Evolutionary conservation across 768 basidiomycete genomes (phyloP).

Genomic region (Lyophyllum shimeji): DNA sequence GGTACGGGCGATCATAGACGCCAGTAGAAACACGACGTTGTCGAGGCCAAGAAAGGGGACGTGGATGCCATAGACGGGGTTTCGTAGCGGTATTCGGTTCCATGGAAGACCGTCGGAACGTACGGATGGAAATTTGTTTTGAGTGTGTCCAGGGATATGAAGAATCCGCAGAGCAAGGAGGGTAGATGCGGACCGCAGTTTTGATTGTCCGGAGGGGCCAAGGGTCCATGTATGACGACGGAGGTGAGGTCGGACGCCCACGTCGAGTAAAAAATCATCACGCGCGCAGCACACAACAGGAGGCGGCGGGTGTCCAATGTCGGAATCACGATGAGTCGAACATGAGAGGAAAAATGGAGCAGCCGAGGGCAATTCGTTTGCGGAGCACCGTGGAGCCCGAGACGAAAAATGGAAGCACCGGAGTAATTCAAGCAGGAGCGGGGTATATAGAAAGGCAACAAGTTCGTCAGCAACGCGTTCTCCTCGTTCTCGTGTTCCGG

Average conservation of each 20-base stretch:
- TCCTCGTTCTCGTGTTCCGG: not conserved
- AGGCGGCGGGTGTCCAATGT: slow-evolving; percentile 2
- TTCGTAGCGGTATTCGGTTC: not conserved
- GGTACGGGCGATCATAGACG: not conserved
- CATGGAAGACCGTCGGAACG: not conserved
- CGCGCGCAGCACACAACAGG: slow-evolving; percentile 6
- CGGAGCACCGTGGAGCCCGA: slow-evolving; percentile 2
- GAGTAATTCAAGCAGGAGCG: not conserved
- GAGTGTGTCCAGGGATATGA: not conserved
- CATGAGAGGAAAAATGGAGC: not conserved
- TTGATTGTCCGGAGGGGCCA: not conserved
- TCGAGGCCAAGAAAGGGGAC: not conserved
- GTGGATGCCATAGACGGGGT: not conserved
- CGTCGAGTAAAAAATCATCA: not conserved
- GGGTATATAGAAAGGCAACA: slow-evolving; percentile 8
- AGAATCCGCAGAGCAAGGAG: not conserved
- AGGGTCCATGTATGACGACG: not conserved
- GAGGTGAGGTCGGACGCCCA: not conserved
- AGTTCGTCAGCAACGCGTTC: slow-evolving; percentile 15
- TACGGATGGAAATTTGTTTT: not conserved
- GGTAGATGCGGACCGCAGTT: not conserved
- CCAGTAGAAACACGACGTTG: no score
- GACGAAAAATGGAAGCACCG: not conserved
- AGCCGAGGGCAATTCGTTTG: not conserved
- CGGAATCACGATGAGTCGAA: not conserved